Conservation (phyloP, 2,329 filamentous ascomycete species). For the Cladosporium sp. region DNA sequence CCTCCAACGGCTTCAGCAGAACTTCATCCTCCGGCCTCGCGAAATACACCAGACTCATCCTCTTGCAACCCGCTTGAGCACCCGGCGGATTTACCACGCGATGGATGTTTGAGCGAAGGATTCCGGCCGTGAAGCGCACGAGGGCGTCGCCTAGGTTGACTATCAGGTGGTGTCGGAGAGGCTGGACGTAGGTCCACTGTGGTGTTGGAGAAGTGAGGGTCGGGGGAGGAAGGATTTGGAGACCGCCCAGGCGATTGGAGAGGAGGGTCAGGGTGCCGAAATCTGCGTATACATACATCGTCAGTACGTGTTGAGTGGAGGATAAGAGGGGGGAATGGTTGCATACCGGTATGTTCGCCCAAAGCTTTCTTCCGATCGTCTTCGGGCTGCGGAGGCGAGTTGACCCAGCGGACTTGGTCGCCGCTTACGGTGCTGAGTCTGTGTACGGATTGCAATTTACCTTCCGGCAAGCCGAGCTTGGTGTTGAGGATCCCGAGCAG, state of each 20-base stretch:
- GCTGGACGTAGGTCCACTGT: constrained; percentile 52
- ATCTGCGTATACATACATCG: constrained; percentile 34
- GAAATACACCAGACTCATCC: constrained; percentile 55
- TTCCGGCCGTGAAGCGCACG: constrained; percentile 41
- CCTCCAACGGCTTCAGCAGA: constrained; percentile 34
- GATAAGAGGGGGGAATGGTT: neutral
- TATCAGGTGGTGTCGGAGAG: constrained; percentile 45
- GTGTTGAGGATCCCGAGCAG: constrained; percentile 44
- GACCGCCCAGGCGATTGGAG: constrained; percentile 53
- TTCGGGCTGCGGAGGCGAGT: constrained; percentile 44
- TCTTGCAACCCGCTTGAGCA: constrained; percentile 38
- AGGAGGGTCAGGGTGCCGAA: constrained; percentile 54
- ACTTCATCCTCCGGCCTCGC: constrained; percentile 48
- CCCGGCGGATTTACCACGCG: constrained; percentile 49
- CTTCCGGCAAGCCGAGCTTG: constrained; percentile 39
- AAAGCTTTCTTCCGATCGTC: constrained; percentile 41
- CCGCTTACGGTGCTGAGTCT: constrained; percentile 40
- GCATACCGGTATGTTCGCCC: constrained; percentile 46
- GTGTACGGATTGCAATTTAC: constrained; percentile 46
- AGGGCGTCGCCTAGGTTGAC: constrained; percentile 48
- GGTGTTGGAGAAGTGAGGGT: constrained; percentile 4
- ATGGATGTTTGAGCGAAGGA: constrained; percentile 38
- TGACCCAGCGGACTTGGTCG: constrained; percentile 53
- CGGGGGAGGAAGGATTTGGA: constrained; percentile 48
- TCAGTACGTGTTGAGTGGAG: neutral